phyloP scores from a whole-genome alignment of 2,329 filamentous ascomycete genomes.

The Allantophomopsis cytisporea region DNA sequence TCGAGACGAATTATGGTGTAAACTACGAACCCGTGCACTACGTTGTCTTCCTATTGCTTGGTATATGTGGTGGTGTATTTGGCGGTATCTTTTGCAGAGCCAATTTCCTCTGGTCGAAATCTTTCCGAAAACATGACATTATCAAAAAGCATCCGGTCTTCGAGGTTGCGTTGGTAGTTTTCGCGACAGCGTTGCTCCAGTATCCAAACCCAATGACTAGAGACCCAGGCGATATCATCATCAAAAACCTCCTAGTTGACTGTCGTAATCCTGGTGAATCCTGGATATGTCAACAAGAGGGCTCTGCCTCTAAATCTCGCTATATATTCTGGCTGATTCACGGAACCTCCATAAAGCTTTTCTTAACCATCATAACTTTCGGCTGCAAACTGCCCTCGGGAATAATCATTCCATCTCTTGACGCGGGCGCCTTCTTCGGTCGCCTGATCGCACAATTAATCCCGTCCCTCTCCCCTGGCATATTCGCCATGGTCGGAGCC shows the following conservation, averaged over 20 bases:
- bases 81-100: slow-evolving; percentile 43
- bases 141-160: slow-evolving; percentile 42
- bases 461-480: slow-evolving; percentile 34
- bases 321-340: slow-evolving; percentile 19
- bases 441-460: slow-evolving; percentile 30
- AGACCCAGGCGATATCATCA: slow-evolving; percentile 38
- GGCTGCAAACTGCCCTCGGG: slow-evolving; percentile 46
- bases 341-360: slow-evolving; percentile 11
- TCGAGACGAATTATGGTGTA: slow-evolving; percentile 43
- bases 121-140: slow-evolving; percentile 33
- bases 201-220: slow-evolving; percentile 40
- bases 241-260: slow-evolving; percentile 42
- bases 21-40: slow-evolving; percentile 41
- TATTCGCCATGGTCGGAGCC: slow-evolving; percentile 47
- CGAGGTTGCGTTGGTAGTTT: slow-evolving; percentile 37
- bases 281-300: slow-evolving; percentile 38
- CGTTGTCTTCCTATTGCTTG: slow-evolving; percentile 39
- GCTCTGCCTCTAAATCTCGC: slow-evolving; percentile 17
- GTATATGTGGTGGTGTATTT: slow-evolving; percentile 41
- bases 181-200: slow-evolving; percentile 37
- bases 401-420: slow-evolving; percentile 45
- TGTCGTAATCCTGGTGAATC: slow-evolving; percentile 25
- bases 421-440: slow-evolving; percentile 43
- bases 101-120: slow-evolving; percentile 41
- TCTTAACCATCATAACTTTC: slow-evolving; percentile 43